Conservation (phyloP, 192 early-diverging fungal genomes). For the Podila minutissima region DNA sequence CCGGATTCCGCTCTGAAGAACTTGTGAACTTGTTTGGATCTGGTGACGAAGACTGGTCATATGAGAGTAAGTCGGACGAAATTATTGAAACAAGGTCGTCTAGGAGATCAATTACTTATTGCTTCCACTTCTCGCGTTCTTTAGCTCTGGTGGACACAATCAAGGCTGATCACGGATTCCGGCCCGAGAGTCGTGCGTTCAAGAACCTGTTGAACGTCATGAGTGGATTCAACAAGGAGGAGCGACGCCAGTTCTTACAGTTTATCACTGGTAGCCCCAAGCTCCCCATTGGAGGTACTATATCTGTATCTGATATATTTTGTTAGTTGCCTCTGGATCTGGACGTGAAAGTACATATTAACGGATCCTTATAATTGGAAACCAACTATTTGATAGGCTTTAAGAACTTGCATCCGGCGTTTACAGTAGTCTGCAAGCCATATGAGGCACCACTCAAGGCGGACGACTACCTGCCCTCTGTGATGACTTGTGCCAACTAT, state of each 20-base stretch:
- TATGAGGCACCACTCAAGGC: conserved; percentile 67
- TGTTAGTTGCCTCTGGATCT: neutral
- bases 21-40: conserved; percentile 76
- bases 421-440: conserved; percentile 89
- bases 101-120: neutral
- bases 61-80: conserved; percentile 56
- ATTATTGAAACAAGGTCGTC: neutral
- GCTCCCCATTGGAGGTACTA: conserved; percentile 82
- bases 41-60: conserved; percentile 81
- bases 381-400: conserved; percentile 60
- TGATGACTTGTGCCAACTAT: conserved; percentile 98
- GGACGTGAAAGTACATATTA: too few species aligned
- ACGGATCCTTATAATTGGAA: too few species aligned
- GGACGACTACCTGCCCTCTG: conserved; percentile 88
- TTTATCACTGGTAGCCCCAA: conserved; percentile 93
- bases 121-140: conserved; percentile 9
- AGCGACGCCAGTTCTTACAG: conserved; percentile 81
- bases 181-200: conserved; percentile 72
- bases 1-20: conserved; percentile 78
- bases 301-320: neutral
- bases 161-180: conserved; percentile 90
- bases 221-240: conserved; percentile 64
- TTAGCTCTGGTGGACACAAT: conserved; percentile 72
- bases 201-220: conserved; percentile 74
- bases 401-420: conserved; percentile 78